A percentile compares a stretch with the other conserved stretches of the same genome.
Conservation (phyloP, 441 rosid genomes). For the Populus hybrid region DNA sequence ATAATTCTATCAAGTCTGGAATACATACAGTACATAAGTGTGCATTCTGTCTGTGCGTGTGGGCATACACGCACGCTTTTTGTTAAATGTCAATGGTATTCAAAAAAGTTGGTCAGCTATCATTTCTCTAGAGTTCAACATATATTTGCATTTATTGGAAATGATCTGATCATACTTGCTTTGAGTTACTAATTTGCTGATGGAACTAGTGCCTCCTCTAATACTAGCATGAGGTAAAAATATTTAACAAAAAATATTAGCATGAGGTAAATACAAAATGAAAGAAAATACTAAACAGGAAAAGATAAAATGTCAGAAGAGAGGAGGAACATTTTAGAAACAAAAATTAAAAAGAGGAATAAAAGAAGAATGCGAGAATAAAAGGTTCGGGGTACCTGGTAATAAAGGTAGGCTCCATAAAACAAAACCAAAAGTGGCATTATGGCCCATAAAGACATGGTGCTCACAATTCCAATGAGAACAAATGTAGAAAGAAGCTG, state of each 20-base stretch:
- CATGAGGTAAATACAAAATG: not conserved
- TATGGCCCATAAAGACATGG: constrained; percentile 98
- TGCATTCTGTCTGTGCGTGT: not conserved
- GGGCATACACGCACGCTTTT: not conserved
- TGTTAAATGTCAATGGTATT: not conserved
- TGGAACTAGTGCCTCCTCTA: not conserved
- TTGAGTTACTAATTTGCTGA: not conserved
- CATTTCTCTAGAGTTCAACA: not conserved
- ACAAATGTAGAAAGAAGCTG: constrained; percentile 94
- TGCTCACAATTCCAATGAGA: constrained; percentile 94
- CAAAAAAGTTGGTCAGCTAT: not conserved
- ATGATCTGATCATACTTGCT: not conserved
- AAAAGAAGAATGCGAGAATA: not conserved
- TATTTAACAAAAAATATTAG: not conserved
- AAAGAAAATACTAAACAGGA: not conserved
- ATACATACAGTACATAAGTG: not conserved
- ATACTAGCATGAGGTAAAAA: not conserved
- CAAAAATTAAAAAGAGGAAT: too few species aligned
- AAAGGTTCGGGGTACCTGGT: constrained; percentile 62
- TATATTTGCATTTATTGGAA: not conserved
- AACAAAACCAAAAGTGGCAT: constrained; percentile 93
- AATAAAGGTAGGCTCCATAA: constrained; percentile 90
- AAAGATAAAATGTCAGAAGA: not conserved
- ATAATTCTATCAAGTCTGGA: not conserved
- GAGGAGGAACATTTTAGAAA: not conserved